Conservation (phyloP, 768 basidiomycete genomes). For the Hericium rajendrae region DNA sequence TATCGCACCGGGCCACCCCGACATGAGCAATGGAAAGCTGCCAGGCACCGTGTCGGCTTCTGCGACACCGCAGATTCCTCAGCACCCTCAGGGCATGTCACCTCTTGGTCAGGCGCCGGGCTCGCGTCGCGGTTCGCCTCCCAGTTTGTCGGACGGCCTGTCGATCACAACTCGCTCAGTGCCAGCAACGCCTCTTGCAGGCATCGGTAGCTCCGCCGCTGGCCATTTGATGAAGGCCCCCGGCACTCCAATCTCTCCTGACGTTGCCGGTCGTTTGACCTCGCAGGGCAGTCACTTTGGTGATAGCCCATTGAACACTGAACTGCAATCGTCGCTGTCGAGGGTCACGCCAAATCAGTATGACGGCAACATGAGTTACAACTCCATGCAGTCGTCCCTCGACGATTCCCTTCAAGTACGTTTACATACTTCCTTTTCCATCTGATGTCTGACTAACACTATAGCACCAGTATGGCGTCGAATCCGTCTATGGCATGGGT, state of each 20-base stretch:
- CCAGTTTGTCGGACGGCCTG: slow-evolving; percentile 50
- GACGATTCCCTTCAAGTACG: slow-evolving; percentile 48
- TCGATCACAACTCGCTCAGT: slow-evolving; percentile 63
- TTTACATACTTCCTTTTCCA: slow-evolving; percentile 11
- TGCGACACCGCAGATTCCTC: slow-evolving; percentile 54
- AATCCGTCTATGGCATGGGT: slow-evolving; percentile 34
- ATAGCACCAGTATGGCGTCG: slow-evolving; percentile 45
- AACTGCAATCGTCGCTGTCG: slow-evolving; percentile 62
- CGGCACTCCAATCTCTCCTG: slow-evolving; percentile 55
- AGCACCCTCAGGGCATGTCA: slow-evolving; percentile 44
- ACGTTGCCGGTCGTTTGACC: slow-evolving; percentile 47
- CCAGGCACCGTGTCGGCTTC: slow-evolving; percentile 44
- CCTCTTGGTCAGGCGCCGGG: slow-evolving; percentile 31
- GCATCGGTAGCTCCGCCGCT: slow-evolving; percentile 37
- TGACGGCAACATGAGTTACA: slow-evolving; percentile 44
- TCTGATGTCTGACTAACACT: slow-evolving; percentile 4
- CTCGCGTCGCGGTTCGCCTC: slow-evolving; percentile 71
- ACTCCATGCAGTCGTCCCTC: slow-evolving; percentile 29
- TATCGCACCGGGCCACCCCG: slow-evolving; percentile 31
- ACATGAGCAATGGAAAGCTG: slow-evolving; percentile 30
- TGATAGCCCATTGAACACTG: slow-evolving; percentile 42
- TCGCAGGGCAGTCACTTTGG: slow-evolving; percentile 36
- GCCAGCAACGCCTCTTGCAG: slow-evolving; percentile 66
- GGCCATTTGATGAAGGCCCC: slow-evolving; percentile 54
- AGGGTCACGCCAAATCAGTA: slow-evolving; percentile 52